These are phyloP conservation scores for Phanerochaete sordida DNA, from an alignment of 768 basidiomycete species.

Conservation along the genomic window DNA sequence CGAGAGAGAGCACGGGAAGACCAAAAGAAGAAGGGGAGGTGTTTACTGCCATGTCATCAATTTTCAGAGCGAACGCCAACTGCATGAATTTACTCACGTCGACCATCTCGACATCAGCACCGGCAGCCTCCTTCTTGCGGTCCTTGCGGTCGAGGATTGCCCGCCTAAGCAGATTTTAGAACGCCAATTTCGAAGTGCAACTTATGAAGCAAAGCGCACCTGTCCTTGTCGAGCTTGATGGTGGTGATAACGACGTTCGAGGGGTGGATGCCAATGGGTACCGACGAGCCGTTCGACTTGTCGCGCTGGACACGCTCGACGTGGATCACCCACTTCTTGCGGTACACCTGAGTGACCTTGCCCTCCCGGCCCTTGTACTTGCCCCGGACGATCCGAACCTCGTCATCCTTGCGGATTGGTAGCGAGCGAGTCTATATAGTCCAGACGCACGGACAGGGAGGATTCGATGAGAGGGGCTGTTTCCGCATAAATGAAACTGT, in stretches of 20 bases:
- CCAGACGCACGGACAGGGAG: neutral
- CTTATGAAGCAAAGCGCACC: slow-evolving; percentile 48
- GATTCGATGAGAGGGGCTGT: slow-evolving; percentile 1
- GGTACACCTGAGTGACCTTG: slow-evolving; percentile 96
- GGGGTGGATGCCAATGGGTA: slow-evolving; percentile 93
- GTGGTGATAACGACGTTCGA: slow-evolving; percentile 93
- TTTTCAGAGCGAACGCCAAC: neutral
- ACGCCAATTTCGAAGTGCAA: too few species aligned
- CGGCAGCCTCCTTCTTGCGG: slow-evolving; percentile 56
- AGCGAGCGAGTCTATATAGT: slow-evolving; percentile 73
- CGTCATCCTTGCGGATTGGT: slow-evolving; percentile 97
- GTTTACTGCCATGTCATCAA: slow-evolving; percentile 12
- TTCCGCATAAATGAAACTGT: neutral
- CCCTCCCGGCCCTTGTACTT: slow-evolving; percentile 99
- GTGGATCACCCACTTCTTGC: slow-evolving; percentile 99
- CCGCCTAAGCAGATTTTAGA: slow-evolving; percentile 43
- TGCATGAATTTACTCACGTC: slow-evolving; percentile 51
- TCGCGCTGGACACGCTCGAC: slow-evolving; percentile 97
- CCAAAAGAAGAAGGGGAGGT: slow-evolving; percentile 27
- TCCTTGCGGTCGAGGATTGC: slow-evolving; percentile 87
- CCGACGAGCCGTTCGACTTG: slow-evolving; percentile 94
- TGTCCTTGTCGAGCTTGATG: slow-evolving; percentile 91
- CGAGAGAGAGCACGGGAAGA: slow-evolving; percentile 27
- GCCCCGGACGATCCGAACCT: slow-evolving; percentile 93
- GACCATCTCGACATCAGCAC: slow-evolving; percentile 65